Base-by-base conservation (phyloP, 1,139 yeast species). In the Citeromyces siamensis region DNA sequence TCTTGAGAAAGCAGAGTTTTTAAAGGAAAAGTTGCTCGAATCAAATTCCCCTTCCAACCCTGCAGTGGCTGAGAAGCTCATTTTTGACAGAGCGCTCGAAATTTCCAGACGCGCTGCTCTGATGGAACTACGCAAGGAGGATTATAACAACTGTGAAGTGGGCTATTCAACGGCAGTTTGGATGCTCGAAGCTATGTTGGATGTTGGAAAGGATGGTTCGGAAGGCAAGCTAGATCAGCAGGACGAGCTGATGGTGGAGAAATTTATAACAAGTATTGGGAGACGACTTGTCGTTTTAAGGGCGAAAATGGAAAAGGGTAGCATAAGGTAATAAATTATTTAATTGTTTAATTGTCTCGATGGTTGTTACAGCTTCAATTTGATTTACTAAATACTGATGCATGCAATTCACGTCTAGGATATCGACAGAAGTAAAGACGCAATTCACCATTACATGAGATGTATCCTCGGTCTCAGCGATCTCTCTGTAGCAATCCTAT, bases 81-180 rank as follows among this genome's bases (percentile, higher is more conserved):
- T 90, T 19, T 88, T 86, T 58, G 96, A 88, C 48, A 68, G 97
- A 33, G 96, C 97, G 1, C 66, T 88, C 49, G 97, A 90, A 49
- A 83, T 88, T 66, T 82, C 95, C 2, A 71, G 94, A 47, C 75
- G 75, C 40, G 95, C 97, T 0, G 97, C 97, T 0, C 80, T 80
- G 37, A 76, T 79, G 51, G 98, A 90, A 56, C 64, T 85, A 46
- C 75, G 74, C 19, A 80, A 82, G 34, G 84, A 76, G 41, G 88
- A 82, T 52, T 60, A 83, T 39, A 67, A 69, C 35, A 85, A 82
- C 6, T 88, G 96, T 58, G 95, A 86, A 56, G 59, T 82, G 44
- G 82, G 90, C 3, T 90, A 90, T 53, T 84, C 94, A 6, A 83
- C 95, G 0, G 81, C 95, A 0, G 72, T 88, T 40, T 88, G 96